Evolutionary conservation across 169 alveolate species (phyloP).

Genomic region (Cyclospora cayetanensis): DNA sequence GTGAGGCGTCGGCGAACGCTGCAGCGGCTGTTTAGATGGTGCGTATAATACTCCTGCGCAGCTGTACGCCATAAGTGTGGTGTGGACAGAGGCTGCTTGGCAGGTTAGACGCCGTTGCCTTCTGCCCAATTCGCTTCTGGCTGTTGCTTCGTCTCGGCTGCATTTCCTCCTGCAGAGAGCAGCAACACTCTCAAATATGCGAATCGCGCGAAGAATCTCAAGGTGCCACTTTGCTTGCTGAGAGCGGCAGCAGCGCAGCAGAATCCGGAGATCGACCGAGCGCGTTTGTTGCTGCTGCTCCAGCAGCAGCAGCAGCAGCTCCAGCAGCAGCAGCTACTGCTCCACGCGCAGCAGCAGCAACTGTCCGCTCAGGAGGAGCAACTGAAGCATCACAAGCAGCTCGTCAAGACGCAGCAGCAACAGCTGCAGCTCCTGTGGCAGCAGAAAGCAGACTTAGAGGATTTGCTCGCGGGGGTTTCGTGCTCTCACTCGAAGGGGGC

Average conservation of each 20-base stretch:
- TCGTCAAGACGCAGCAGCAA: neutral
- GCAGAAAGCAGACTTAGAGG: neutral
- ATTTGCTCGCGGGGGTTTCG: neutral
- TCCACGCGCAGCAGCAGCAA: neutral
- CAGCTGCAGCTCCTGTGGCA: neutral
- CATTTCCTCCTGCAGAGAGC: no score
- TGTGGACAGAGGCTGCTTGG: no score
- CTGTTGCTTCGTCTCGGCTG: no score
- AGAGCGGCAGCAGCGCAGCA: neutral
- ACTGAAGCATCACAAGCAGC: neutral
- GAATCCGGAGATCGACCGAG: neutral
- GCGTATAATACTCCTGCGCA: no score
- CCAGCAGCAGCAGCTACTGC: neutral
- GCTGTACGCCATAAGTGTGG: no score
- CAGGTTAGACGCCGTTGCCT: no score
- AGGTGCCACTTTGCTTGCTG: neutral
- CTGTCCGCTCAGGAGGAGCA: neutral
- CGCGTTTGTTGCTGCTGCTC: neutral
- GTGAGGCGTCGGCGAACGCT: neutral
- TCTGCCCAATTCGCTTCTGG: no score
- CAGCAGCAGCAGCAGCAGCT: constrained; percentile 24
- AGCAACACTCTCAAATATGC: constrained; percentile 43
- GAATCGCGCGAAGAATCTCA: constrained; percentile 21
- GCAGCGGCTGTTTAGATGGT: no score
- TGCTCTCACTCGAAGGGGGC: no score